Base-by-base conservation (phyloP, 1,284 basidiomycete genomes). In the Irpex sp. region DNA sequence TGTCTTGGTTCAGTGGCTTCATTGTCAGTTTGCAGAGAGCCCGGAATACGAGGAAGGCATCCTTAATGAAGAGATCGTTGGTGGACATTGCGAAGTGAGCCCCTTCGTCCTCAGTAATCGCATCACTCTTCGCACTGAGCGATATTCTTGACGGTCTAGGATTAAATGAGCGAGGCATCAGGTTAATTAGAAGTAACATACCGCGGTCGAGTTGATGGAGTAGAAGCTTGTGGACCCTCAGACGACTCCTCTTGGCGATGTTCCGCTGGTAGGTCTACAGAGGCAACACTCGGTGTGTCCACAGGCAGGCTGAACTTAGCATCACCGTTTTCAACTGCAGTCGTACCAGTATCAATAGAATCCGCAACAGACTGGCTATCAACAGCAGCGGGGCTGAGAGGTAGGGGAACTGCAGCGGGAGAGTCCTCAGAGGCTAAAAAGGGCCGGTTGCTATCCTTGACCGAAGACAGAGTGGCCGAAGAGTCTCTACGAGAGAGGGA, bases 1-100 rank as follows among this genome's bases (percentile, higher is more conserved):
- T 96, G 73, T 98, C 96, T 4, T 84, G 87, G 64, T 93, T 92
- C 51, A 98, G 78, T 16, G 95, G 90, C 73, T 97, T 98, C 95
- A 98, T 97, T n/a, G 94, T 95, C 65, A 98, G 79, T 74, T 98
- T 98, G 79, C 96, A 98, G 36, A 98, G 77, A 0, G 96, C 94
- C 56, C 96, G 84, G 77, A 98, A 96, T 21, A 98, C 94, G 64
- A 98, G 82, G 78, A 97, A 98, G 0, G 96, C 94, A 70, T 98
- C 96, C 73, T 98, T 98, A 71, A 96, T 83, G 73, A 95, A 95
- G 56, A 96, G 77, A 68, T 97, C 94, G 57, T 90, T 83, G n/a
- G 80, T 78, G 21, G 82, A 83, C 62, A 91, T 64, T 52, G 68
- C 65, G 66, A 61, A 23, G 55, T 45, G 12, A 10, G 51, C 3